A percentile compares a stretch with the other conserved stretches of the same genome.
These are phyloP conservation scores for Stylonectria norvegica DNA, from an alignment of 2,329 filamentous ascomycete genomes.

Conservation along the genomic window DNA sequence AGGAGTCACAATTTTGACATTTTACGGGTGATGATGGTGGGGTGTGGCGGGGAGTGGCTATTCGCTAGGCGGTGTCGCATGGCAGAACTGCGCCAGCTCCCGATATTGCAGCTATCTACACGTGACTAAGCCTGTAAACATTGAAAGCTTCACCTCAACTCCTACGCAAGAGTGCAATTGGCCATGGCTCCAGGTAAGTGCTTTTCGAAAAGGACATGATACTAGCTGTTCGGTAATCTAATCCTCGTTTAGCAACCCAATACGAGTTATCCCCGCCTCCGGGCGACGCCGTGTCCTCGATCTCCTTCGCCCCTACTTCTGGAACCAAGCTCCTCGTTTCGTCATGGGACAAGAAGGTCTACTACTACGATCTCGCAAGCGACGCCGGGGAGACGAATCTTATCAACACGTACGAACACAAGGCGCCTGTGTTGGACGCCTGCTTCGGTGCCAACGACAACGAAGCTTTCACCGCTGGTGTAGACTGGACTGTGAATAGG, in stretches of 20 bases:
- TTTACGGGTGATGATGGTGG: slow-evolving; percentile 39
- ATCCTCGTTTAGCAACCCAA: slow-evolving; percentile 56
- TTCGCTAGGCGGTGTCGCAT: slow-evolving; percentile 25
- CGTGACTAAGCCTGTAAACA: slow-evolving; percentile 40
- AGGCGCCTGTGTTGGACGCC: slow-evolving; percentile 82
- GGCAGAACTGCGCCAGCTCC: slow-evolving; percentile 29
- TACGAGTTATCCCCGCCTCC: slow-evolving; percentile 81
- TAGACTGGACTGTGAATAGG: slow-evolving; percentile 84
- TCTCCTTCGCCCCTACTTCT: slow-evolving; percentile 79
- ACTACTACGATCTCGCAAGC: slow-evolving; percentile 75
- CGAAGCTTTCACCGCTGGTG: slow-evolving; percentile 79
- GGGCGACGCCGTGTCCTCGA: slow-evolving; percentile 78
- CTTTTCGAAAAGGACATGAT: neutral
- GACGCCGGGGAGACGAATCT: slow-evolving; percentile 54
- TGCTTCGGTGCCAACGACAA: slow-evolving; percentile 83
- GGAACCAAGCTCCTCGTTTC: slow-evolving; percentile 78
- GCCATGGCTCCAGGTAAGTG: slow-evolving; percentile 42
- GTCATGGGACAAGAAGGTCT: slow-evolving; percentile 91
- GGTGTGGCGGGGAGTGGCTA: slow-evolving; percentile 40
- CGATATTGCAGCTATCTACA: slow-evolving; percentile 26
- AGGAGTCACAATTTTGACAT: slow-evolving; percentile 45
- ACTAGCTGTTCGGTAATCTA: slow-evolving; percentile 9
- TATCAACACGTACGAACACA: slow-evolving; percentile 71
- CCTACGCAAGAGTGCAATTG: slow-evolving; percentile 18
- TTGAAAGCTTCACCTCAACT: slow-evolving; percentile 22